Evolutionary conservation across 345 rosid species (phyloP).

Genomic region (Citrus unshiu): DNA sequence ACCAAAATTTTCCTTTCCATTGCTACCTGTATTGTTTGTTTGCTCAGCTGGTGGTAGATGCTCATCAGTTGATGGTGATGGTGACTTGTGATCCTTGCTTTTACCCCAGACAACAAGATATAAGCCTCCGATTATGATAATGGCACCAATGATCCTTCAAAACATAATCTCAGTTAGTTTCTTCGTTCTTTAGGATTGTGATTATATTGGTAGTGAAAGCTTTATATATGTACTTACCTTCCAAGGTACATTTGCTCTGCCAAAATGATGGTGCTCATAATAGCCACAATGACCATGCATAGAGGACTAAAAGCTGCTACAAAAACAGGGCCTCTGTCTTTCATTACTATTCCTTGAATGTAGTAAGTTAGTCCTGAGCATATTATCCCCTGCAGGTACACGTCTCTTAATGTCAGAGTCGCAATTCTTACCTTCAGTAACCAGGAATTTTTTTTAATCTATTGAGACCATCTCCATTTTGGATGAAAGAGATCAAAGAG

Average conservation of each 20-base stretch:
- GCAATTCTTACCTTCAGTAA: background rate
- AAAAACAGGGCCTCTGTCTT: slow-evolving; percentile 85
- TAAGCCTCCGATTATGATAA: slow-evolving; percentile 66
- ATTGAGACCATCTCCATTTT: background rate
- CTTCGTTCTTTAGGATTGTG: background rate
- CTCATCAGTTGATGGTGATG: slow-evolving; percentile 9
- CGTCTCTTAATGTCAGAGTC: background rate
- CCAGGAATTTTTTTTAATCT: background rate
- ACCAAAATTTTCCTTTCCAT: slow-evolving; percentile 13
- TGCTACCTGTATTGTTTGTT: slow-evolving; percentile 13
- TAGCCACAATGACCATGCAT: slow-evolving; percentile 76
- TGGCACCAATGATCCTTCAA: slow-evolving; percentile 77
- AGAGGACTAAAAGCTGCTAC: slow-evolving; percentile 82
- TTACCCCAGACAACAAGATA: slow-evolving; percentile 90
- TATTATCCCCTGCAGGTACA: slow-evolving; percentile 63
- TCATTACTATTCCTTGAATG: slow-evolving; percentile 72
- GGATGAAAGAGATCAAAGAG: background rate
- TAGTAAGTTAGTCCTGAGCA: slow-evolving; percentile 80
- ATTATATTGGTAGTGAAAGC: background rate
- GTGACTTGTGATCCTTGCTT: slow-evolving; percentile 50
- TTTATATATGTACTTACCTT: slow-evolving; percentile 41
- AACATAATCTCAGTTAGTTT: background rate
- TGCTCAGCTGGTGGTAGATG: slow-evolving; percentile 26
- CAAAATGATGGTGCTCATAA: slow-evolving; percentile 66
- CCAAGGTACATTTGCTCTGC: slow-evolving; percentile 81